Evolutionary conservation across 2,329 filamentous ascomycete species (phyloP), one percentile per base, ranked within the genome.

Genomic region (Talaromyces amestolkiae): DNA sequence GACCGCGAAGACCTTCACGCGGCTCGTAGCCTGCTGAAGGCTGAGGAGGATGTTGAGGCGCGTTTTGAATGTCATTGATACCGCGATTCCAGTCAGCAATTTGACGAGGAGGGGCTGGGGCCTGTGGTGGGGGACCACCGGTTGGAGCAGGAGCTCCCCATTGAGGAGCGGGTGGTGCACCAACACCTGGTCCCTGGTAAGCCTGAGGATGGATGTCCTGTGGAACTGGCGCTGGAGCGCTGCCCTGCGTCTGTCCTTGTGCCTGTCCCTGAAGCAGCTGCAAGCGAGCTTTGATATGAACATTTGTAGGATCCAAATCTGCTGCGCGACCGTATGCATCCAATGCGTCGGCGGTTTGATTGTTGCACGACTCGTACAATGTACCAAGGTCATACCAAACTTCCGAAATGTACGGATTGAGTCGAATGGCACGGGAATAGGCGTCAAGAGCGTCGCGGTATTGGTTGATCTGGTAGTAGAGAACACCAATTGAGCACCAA

Each of bases 401-500:
- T 78, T 99, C 95, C 1, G 93, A 97, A 69, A 99, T 98, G 82
- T 96, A 97, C 5, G 95, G 95, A 76, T 98, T 99, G 72, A 99
- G 81, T 64, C 95, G 90, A 73, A 98, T 99, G 56, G 95, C 95
- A 67, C 95, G 91, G 68, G 93, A 97, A 80, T 98, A 99, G 45
- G 95, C 95, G 81, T 99, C 95, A 62, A 99, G 86, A 3, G 95
- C 95, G 82, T 99, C 95, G 66, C 95, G 89, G 80, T 99, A 99
- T 81, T 99, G 95, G 80, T 98, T 99, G 83, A 99, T 99, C 80
- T 98, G 95, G 81, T 98, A 99, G 79, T 99, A 99, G 66, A 99
- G 85, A 17, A 99, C 95, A 77, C 95, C 95, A 75, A 99, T 99
- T 10, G 94, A 98, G 82, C 95, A 98, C 95, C 95, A 99, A 83